Base-by-base conservation (phyloP, 2,329 filamentous ascomycete species). In the Pyrenophora teres region DNA sequence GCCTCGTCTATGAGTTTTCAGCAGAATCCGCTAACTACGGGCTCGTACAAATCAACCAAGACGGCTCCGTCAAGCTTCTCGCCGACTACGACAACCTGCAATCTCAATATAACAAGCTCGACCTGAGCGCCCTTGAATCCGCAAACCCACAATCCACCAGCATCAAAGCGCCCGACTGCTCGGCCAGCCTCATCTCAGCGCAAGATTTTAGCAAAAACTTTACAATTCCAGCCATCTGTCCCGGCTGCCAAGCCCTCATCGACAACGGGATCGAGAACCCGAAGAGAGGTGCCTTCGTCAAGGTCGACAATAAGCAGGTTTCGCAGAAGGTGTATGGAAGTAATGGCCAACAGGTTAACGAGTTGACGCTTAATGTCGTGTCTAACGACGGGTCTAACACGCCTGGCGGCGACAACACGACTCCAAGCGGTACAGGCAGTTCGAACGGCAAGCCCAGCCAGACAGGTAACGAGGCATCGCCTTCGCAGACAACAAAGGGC, bases 1-100 rank as follows among this genome's bases (percentile, higher is more conserved):
- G 89, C 58, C 80, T 94, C 39, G 88, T 93, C 39, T 94, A 93
- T 78, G 88, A 94, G 74, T 93, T 84, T 74, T 86, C 85, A 1
- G 81, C 92, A 74, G 90, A 92, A 70, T 74, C 77, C 36, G 87
- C 87, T 70, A 72, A 81, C 62, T 83, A 77, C 59, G 80, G 80
- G 40, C 70, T 83, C 6, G 77, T 81, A 9, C 55, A 71, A 30
- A 69, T 79, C 53, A 73, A 78, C 56, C 57, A 63, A 52, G 76
- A 82, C 52, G 71, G 71, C 51, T 76, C 75, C 12, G 64, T 76
- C 23, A 65, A 71, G 9, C 72, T 81, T 15, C 72, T 75, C 23
- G 51, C 56, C 25, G 80, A 83, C 62, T 83, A 72, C 61, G 83
- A 88, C 70, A 87, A 89, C 58, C 85, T 97, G 54, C 84, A 87